A percentile compares a stretch with the other conserved stretches of the same genome.
Evolutionary conservation across 345 rosid genomes (phyloP).

Genomic region (Hibiscus trionum): DNA sequence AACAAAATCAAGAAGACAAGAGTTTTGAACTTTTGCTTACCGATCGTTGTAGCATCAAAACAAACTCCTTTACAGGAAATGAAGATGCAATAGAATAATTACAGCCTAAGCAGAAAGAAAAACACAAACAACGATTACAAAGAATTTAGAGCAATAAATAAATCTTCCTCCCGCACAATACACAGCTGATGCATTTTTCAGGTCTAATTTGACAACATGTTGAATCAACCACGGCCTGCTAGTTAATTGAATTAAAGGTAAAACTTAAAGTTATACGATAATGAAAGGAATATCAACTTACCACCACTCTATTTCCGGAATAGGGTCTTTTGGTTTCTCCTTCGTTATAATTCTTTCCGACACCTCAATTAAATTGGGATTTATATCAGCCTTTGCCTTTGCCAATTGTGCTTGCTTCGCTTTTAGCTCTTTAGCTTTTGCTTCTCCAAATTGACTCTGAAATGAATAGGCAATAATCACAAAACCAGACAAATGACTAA

Average conservation of each 20-base stretch:
- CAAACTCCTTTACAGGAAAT: background rate
- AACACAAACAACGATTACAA: background rate
- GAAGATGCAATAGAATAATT: background rate
- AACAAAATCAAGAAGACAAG: background rate
- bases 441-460: conserved; percentile 96
- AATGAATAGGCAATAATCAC: conserved; percentile 10
- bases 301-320: conserved; percentile 98
- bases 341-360: conserved; percentile 62
- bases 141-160: background rate
- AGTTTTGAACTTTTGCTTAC: background rate
- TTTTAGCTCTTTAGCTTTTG: conserved; percentile 78
- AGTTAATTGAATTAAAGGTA: background rate
- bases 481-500: conserved; percentile 10
- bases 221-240: background rate
- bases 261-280: background rate
- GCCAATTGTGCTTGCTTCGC: conserved; percentile 90
- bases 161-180: background rate
- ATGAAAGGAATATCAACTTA: conserved; percentile 28
- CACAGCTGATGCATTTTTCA: background rate
- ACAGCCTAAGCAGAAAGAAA: background rate
- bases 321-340: conserved; percentile 69
- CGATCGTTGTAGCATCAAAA: background rate
- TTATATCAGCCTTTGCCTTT: conserved; percentile 79
- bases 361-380: conserved; percentile 93
- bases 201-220: background rate